Evolutionary conservation across 2,329 filamentous ascomycete species (phyloP), one percentile per base, ranked within the genome.

Genomic region (Curvularia hawaiiensis): DNA sequence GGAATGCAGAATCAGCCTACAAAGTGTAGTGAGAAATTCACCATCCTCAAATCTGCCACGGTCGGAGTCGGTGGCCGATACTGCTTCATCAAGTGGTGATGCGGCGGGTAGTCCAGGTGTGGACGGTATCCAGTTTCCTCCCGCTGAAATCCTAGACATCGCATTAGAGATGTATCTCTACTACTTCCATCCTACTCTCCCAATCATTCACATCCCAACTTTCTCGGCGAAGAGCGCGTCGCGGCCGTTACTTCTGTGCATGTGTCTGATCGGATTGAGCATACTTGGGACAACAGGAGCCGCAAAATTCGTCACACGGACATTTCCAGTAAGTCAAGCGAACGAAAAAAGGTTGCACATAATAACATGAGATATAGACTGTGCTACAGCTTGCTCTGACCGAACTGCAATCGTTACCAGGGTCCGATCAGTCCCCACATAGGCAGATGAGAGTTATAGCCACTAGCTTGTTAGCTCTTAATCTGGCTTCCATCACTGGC

Each of bases 151-250:
- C 8, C 70, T 84, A 11, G 82, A 84, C 56, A 83, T 84, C 66
- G 80, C 81, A 9, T 66, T 84, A 20, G 82, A 84, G 63, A 77
- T 83, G 52, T 84, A 82, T 62, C 82, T 84, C 58, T 80, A 82
- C 47, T 80, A 81, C 35, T 84, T 84, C 56, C 81, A 84, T 53
- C 80, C 81, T 1, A 78, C 82, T 3, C 75, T 83, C 35, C 82
- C 82, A 0, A 83, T 84, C 58, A 79, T 84, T 7, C 82, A 84
- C 63, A 75, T 82, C 14, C 81, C 82, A 2, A 83, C 82, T 0
- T 84, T 84, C 59, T 79, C 78, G 14, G 80, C 81, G 1, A 81
- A 79, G 50, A 79, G 79, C 43, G 79, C 80, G 4, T 77, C 78
- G 20, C 72, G 75, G 22, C 76, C 81, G 10, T 67, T 84, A 18